A percentile compares a stretch with the other conserved stretches of the same genome.
phyloP scores from a whole-genome alignment of 441 rosid species.

The Cnidoscolus chayamansa region DNA sequence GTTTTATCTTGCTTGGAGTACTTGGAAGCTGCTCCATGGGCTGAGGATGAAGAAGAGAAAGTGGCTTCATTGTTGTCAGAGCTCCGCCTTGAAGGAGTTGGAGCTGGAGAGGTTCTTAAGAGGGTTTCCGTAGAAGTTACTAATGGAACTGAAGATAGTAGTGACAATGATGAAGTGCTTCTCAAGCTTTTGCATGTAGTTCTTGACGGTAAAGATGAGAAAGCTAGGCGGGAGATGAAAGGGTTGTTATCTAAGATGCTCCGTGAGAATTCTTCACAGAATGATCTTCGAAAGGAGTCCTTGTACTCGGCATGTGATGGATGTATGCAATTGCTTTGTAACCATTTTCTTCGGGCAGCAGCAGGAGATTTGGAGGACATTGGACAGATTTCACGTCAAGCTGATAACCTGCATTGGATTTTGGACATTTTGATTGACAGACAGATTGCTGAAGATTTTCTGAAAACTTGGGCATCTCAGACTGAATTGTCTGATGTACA shows the following conservation, averaged over 20 bases:
- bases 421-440: constrained; percentile 87
- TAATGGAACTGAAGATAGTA: constrained; percentile 45
- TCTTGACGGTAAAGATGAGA: constrained; percentile 95
- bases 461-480: constrained; percentile 80
- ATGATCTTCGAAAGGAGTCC: constrained; percentile 80
- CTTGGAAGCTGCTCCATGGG: constrained; percentile 98
- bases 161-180: constrained; percentile 70
- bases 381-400: constrained; percentile 81
- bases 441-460: constrained; percentile 87
- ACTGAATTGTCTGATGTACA: constrained; percentile 69
- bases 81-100: constrained; percentile 81
- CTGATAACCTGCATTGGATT: constrained; percentile 90
- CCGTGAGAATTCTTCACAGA: constrained; percentile 82
- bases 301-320: constrained; percentile 79
- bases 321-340: constrained; percentile 63
- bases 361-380: constrained; percentile 52
- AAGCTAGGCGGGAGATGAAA: constrained; percentile 96
- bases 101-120: constrained; percentile 86
- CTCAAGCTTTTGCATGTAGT: constrained; percentile 80
- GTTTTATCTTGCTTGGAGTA: constrained; percentile 90
- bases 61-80: constrained; percentile 77
- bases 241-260: constrained; percentile 93
- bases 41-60: constrained; percentile 92
- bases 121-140: constrained; percentile 73
- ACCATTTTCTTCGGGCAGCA: constrained; percentile 66